Base-by-base conservation (phyloP, 208 protist species). In the Angomonas ambiguus region DNA sequence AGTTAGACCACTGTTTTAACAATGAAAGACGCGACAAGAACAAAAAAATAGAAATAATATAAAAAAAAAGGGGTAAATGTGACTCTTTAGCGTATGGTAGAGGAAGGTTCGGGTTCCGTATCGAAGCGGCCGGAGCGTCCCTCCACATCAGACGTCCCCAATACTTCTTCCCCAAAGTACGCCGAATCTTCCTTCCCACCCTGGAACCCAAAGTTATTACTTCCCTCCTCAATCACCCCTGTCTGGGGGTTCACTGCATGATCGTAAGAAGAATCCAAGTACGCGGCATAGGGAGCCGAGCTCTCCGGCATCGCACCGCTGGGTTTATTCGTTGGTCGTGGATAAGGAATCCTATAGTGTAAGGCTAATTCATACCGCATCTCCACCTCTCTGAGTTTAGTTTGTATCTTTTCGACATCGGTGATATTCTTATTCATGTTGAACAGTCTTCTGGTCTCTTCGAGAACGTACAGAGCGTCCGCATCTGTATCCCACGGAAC, bases 261-360 rank as follows among this genome's bases (percentile, higher is more conserved):
- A 66, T 96, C 91, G 62, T 90, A 94, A 51, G 74, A 76, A 24
- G 87, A 94, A 77, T 96, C 91, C 10, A 96, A 74, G 67, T 96
- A 91, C 11, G 87, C 73, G 1, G 81, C 80, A 64, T 93, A 94
- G 4, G 85, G 74, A n/a, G 92, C 79, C 0, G 72, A 83, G 64
- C 91, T 93, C 51, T 92, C 83, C 49, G 82, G 83, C 82, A 88
- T 78, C 0, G 85, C 69, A 48, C 91, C 91, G 62, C 88, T 82
- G 49, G 79, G 79, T 57, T 93, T 93, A 72, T 96, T 77, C 57
- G 87, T 87, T 1, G 83, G 73, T 0, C 91, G 72, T 0, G 91
- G 91, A 74, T 96, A 96, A 5, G 91, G 91, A 28, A 94, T 92
- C 27, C 62, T 62, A 71, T 96, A 96, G 73, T 96, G 91, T 25